Base-by-base conservation (phyloP, 176 grass and related monocot species). In the Cenchrus fungigraminus region DNA sequence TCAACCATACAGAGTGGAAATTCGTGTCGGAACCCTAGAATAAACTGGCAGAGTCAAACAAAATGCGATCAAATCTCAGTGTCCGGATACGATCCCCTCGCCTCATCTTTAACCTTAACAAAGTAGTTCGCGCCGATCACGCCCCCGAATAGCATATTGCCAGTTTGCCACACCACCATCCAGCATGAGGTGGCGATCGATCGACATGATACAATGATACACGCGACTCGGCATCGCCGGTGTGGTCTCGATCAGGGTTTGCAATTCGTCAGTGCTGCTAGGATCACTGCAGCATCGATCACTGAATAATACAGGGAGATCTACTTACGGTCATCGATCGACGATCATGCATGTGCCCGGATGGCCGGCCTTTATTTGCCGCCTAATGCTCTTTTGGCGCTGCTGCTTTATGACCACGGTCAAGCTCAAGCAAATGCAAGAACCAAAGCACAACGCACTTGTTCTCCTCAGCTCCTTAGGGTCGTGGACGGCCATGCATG, bases 321-420 rank as follows among this genome's bases (percentile, higher is more conserved):
- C 37, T 40, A 40, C 37, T 40, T 40, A 32, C 31, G 31, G 31
- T 32, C 31, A 32, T 32, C 31, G 31, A 32, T 32, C 31, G 31
- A 32, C 31, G 31, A 32, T 42, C 78, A 81, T 70, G 79, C 78
- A 81, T 70, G 79, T 81, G 43, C 43, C 68, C 60, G 22, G 55
- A 57, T 19, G 68, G 40, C 28, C 78, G 9, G 62, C 61, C 61
- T 19, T 3, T 4, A 3, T 40, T 9, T 11, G 45, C 47, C 9
- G 51, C 54, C 80, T 82, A 82, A 57, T 28, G 19, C 51, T 58
- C 44, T 71, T 58, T 31, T 29, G 61, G n/a, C 10, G n/a, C 20
- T 9, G 47, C 19, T 42, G 37, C 55, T 61, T 62, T 78, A 60
- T 12, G 45, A 45, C 61, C 42, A 63, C 42, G 12, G 50, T 4